Evolutionary conservation across 345 rosid species (phyloP), one percentile per base, ranked within the genome.

Genomic region (Adansonia digitata): DNA sequence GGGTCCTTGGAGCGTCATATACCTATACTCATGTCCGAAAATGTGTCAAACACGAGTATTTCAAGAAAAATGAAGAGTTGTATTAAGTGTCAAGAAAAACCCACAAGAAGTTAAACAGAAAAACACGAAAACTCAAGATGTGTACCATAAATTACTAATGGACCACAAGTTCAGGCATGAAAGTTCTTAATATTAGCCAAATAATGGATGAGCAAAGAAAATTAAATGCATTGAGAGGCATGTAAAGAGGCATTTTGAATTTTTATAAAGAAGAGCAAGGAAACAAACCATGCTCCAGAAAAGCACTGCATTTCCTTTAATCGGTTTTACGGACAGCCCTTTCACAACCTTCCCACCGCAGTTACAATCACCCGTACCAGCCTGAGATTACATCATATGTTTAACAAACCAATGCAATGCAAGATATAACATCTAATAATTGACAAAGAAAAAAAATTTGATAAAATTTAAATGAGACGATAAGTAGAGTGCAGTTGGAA

Each of bases 211-310:
- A 64, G 8, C 18, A 39, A 39, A 64, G 48, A 37, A 40, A 37
- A 37, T 42, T 65, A 20, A 42, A 37, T 22, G 10, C 31, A 13
- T 24, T 5, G 11, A 65, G 37, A 65, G 26, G 46, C 46, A 18
- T 63, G 52, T 14, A 42, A 65, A 39, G 5, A 22, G 52, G 51
- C 52, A 42, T 56, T 39, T 13, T 14, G 45, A 53, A 20, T 53
- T 72, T 53, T 72, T 18, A 57, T 29, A 15, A 69, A 43, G 35
- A 45, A 68, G 57, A 64, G 51, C 10, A 27, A 69, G 80, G 39
- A 85, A 75, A 88, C 93, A 60, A 75, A 94, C 98, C 97, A 92
- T 92, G 97, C 98, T 92, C 98, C 98, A 94, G 82, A 94, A 91
- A 72, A 94, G 97, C 69, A 94, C 91, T 0, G 97, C 97, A 78